Percentiles rank a stretch among this genome's conserved stretches.
phyloP scores from a whole-genome alignment of 1,284 basidiomycete genomes.

The Tilletia setariae region DNA sequence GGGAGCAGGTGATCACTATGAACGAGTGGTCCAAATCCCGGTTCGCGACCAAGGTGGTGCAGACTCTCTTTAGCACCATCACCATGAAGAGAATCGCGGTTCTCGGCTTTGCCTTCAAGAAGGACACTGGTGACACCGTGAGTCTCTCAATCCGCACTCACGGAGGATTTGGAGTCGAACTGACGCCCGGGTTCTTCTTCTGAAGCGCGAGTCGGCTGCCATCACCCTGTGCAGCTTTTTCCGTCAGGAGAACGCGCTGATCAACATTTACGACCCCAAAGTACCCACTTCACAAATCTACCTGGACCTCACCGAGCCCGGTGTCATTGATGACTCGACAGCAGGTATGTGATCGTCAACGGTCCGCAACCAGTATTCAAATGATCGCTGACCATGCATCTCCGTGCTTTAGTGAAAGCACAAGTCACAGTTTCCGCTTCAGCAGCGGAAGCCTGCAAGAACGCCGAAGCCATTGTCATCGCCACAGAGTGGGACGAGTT shows the following conservation, averaged over 20 bases:
- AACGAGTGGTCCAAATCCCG: slow-evolving; percentile 53
- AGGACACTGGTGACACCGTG: slow-evolving; percentile 52
- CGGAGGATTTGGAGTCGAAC: no score
- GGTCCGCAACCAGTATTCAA: not conserved
- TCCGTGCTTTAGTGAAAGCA: slow-evolving; percentile 68
- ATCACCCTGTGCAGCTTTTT: slow-evolving; percentile 94
- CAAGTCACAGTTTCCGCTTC: slow-evolving; percentile 74
- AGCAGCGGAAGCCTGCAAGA: slow-evolving; percentile 80
- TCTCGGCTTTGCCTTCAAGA: slow-evolving; percentile 69
- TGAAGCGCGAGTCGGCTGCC: slow-evolving; percentile 81
- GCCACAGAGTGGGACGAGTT: slow-evolving; percentile 77
- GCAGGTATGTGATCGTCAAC: slow-evolving; percentile 60
- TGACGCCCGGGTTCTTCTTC: slow-evolving; percentile 6
- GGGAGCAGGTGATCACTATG: slow-evolving; percentile 61
- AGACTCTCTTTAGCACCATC: slow-evolving; percentile 92
- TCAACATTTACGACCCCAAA: slow-evolving; percentile 91
- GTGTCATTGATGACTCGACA: slow-evolving; percentile 59
- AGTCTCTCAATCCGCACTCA: no score
- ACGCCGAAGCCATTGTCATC: slow-evolving; percentile 87
- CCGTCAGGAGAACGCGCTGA: slow-evolving; percentile 77
- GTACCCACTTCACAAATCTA: slow-evolving; percentile 60
- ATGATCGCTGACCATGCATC: not conserved
- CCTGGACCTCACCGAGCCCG: slow-evolving; percentile 60
- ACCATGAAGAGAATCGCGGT: slow-evolving; percentile 94
- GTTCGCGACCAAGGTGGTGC: slow-evolving; percentile 56